Base-by-base conservation (phyloP, 768 basidiomycete genomes). In the Tremella mesenterica region DNA sequence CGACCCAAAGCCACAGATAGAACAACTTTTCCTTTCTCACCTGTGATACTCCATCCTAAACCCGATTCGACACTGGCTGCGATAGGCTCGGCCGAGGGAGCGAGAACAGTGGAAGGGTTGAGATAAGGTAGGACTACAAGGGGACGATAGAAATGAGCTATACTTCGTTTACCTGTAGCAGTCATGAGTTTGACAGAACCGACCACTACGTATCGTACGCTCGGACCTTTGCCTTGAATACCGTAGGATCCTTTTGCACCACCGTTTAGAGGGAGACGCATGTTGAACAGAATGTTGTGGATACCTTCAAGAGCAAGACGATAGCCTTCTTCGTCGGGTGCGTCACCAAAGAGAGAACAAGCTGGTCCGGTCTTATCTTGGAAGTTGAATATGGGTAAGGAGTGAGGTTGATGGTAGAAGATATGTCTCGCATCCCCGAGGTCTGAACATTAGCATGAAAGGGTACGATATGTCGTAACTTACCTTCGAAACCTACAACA, bases 91-190 rank as follows among this genome's bases (percentile, higher is more conserved):
- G 78, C 73, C 2, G 82, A 78, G 2, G 85, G 78, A 1, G 81
- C 77, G 16, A 95, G 79, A 20, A 83, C 76, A 3, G 75, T 52
- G 18, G 78, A 73, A 3, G 85, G 80, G 53, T 86, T 79, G 18
- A 90, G 72, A 43, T 80, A 81, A 1, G 89, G 88, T 81, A 83
- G 88, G 26, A 92, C 76, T 49, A 83, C 81, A 70, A 88, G 84
- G 43, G 82, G 76, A 8, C 90, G 82, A 70, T 91, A 93, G 71
- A 92, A 90, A 73, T 95, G 90, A 3, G 89, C 85, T 29, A 92
- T 84, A 2, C 86, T 87, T 13, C 81, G 78, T 60, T 79, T 79
- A 25, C 76, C 75, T 3, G 80, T 80, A 14, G 77, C 73, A 1
- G 80, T 64, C 49, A 86, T 82, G 53, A 92, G 79, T 72, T 85